Evolutionary conservation across 2,329 filamentous ascomycete genomes (phyloP).

Genomic region (Trichocomaceae sp.): DNA sequence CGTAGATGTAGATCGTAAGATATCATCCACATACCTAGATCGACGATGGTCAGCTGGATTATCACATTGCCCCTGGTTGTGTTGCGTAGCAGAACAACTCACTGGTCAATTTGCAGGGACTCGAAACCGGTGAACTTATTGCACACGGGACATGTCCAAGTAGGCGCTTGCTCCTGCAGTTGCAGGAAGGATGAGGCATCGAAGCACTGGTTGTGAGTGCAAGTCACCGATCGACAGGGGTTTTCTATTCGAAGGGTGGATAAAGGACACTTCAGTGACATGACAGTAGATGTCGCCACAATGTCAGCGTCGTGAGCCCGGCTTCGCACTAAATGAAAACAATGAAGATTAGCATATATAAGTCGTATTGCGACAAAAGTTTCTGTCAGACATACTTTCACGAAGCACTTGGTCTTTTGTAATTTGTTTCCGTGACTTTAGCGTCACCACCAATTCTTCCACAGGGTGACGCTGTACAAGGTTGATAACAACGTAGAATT

Average conservation of each 20-base stretch:
- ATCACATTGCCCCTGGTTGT: neutral
- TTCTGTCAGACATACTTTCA: constrained; percentile 58
- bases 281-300: constrained; percentile 74
- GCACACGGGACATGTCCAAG: constrained; percentile 94
- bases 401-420: constrained; percentile 72
- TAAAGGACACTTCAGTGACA: constrained; percentile 88
- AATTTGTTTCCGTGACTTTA: constrained; percentile 65
- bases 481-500: constrained; percentile 65
- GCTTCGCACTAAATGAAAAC: constrained; percentile 58
- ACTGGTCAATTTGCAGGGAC: constrained; percentile 80
- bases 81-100: constrained; percentile 35
- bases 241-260: constrained; percentile 74
- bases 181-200: constrained; percentile 89
- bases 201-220: constrained; percentile 90
- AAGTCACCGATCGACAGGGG: constrained; percentile 72
- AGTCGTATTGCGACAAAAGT: constrained; percentile 1
- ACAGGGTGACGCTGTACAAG: constrained; percentile 69
- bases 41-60: constrained; percentile 10
- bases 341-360: too few species aligned
- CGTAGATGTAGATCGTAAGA: constrained; percentile 64
- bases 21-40: constrained; percentile 74
- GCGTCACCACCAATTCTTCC: constrained; percentile 60
- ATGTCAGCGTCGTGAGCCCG: constrained; percentile 84
- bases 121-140: constrained; percentile 76
- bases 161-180: constrained; percentile 89